A percentile compares a stretch with the other conserved stretches of the same genome.
Conservation (phyloP, 192 early-diverging fungal genomes). For the Radiomyces spectabilis region DNA sequence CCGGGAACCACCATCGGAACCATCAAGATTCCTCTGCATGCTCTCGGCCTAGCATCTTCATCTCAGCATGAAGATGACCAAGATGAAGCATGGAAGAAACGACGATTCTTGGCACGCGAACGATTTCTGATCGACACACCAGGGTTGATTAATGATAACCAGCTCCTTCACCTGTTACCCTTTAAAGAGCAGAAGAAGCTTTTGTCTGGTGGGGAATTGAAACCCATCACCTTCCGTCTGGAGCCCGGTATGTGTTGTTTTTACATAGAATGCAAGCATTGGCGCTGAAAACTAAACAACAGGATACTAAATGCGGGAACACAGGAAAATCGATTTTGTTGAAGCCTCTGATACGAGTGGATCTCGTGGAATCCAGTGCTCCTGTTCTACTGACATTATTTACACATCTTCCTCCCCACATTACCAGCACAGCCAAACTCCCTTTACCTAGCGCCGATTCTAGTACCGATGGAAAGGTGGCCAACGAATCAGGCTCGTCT, state of each 20-base stretch:
- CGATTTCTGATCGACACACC: conserved; percentile 53
- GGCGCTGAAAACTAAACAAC: no score
- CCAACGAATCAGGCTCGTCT: conserved; percentile 20
- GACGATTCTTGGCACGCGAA: conserved; percentile 7
- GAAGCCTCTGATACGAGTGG: conserved; percentile 50
- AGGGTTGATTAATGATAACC: conserved; percentile 51
- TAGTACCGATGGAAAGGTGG: background rate
- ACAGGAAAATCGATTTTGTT: conserved; percentile 45
- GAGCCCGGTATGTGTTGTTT: no score
- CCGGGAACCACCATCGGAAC: conserved; percentile 74
- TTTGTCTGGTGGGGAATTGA: conserved; percentile 16
- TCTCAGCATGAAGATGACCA: no score
- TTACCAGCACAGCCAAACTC: conserved; percentile 42
- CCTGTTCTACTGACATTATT: conserved; percentile 50
- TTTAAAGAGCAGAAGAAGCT: conserved; percentile 43
- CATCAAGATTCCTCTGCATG: conserved; percentile 45
- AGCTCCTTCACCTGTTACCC: conserved; percentile 36
- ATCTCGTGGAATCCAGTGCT: conserved; percentile 37
- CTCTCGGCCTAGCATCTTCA: conserved; percentile 40
- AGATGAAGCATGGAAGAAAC: conserved; percentile 20
- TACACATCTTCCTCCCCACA: conserved; percentile 43
- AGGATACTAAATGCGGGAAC: no score
- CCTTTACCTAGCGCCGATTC: conserved; percentile 27
- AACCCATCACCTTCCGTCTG: conserved; percentile 48
- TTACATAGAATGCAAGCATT: no score